A percentile compares a stretch with the other conserved stretches of the same genome.
Evolutionary conservation across 2,329 filamentous ascomycete species (phyloP).

Genomic region (Geosmithia flava): DNA sequence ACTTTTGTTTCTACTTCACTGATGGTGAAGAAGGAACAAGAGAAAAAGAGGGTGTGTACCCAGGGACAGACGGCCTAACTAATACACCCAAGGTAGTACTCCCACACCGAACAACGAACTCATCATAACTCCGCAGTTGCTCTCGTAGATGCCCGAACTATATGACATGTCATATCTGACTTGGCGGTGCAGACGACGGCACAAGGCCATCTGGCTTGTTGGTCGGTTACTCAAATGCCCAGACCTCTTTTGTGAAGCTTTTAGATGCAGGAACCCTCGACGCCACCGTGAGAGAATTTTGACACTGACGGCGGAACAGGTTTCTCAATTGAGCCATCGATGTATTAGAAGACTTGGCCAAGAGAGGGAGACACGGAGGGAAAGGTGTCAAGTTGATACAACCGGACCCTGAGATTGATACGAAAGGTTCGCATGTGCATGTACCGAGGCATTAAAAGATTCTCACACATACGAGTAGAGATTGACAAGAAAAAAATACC

Average conservation of each 20-base stretch:
- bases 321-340: not conserved
- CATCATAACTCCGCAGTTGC: too few relatives aligned
- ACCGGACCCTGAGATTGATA: not conserved
- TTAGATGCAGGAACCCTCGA: not conserved
- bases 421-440: not conserved
- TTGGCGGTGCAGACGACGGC: not conserved
- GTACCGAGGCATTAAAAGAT: not conserved
- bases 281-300: not conserved
- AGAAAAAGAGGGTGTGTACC: too few relatives aligned
- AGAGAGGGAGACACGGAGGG: too few relatives aligned
- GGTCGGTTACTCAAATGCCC: too few relatives aligned
- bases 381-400: not conserved
- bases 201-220: not conserved
- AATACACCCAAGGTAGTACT: too few relatives aligned
- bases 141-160: not conserved
- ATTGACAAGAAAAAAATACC: too few relatives aligned
- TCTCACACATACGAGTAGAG: not conserved
- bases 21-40: too few relatives aligned
- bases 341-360: too few relatives aligned
- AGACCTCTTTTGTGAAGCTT: not conserved
- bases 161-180: not conserved
- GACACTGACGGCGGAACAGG: not conserved
- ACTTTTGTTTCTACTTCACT: too few relatives aligned
- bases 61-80: too few relatives aligned
- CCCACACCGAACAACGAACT: too few relatives aligned